phyloP scores from a whole-genome alignment of 106 monocot genomes.

The Dioscorea dumetorum region DNA sequence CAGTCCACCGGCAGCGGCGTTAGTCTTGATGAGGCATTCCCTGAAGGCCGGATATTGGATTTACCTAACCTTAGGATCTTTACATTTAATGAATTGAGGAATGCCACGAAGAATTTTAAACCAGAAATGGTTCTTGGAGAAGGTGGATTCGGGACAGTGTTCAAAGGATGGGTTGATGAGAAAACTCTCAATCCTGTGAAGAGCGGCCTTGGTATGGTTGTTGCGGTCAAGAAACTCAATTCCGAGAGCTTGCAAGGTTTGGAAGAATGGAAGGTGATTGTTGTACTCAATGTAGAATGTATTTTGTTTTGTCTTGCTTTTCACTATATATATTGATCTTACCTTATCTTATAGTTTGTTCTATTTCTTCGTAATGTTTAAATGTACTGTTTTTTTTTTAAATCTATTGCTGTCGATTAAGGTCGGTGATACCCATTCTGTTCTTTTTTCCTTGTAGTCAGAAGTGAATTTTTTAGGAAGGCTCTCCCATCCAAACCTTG shows the following conservation, averaged over 20 bases:
- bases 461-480: constrained; percentile 38
- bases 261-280: constrained; percentile 49
- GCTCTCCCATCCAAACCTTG: constrained; percentile 32
- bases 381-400: too few species aligned
- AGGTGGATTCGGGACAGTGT: constrained; percentile 61
- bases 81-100: constrained; percentile 36
- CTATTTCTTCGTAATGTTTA: too few species aligned
- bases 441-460: constrained; percentile 21
- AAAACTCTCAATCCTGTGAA: constrained; percentile 40
- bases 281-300: too few species aligned
- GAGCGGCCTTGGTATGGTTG: constrained; percentile 27
- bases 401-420: too few species aligned
- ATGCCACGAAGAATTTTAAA: constrained; percentile 45
- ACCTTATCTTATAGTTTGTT: too few species aligned
- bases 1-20: constrained; percentile 21
- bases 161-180: constrained; percentile 62
- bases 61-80: constrained; percentile 30
- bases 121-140: constrained; percentile 45
- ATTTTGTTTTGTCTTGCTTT: too few species aligned
- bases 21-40: constrained; percentile 12
- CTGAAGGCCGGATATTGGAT: constrained; percentile 35
- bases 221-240: constrained; percentile 66
- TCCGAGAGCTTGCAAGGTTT: constrained; percentile 55
- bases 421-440: background rate
- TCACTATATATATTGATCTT: too few species aligned